phyloP scores from a whole-genome alignment of 2,329 filamentous ascomycete genomes.

The Tolypocladium tropicale region DNA sequence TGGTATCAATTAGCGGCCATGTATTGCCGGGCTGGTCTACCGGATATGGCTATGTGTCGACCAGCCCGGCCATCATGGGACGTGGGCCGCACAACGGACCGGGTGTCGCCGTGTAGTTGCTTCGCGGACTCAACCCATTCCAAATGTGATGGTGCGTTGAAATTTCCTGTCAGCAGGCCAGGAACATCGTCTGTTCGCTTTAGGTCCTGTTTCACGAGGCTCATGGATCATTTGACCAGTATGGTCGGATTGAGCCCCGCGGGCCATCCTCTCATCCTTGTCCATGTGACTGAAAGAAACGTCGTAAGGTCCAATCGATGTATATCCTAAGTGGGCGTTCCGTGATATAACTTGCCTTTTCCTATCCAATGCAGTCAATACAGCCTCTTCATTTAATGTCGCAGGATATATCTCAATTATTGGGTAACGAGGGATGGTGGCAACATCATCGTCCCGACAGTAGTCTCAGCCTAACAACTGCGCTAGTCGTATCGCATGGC shows the following conservation, averaged over 20 bases:
- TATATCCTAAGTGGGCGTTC: conserved; percentile 23
- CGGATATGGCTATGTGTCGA: conserved; percentile 25
- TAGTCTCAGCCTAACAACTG: conserved; percentile 26
- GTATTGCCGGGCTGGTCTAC: conserved; percentile 18
- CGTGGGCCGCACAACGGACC: conserved; percentile 22
- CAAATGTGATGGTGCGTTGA: conserved; percentile 30
- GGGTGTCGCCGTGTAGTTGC: conserved; percentile 23
- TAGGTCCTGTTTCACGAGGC: conserved; percentile 17
- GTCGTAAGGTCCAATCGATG: conserved; percentile 30
- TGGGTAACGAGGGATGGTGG: conserved; percentile 27
- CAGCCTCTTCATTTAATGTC: conserved; percentile 17
- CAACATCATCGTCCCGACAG: conserved; percentile 20
- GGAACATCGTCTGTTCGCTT: conserved; percentile 17
- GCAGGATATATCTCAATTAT: conserved; percentile 17
- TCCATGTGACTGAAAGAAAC: conserved; percentile 25
- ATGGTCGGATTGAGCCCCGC: conserved; percentile 24
- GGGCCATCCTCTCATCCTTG: conserved; percentile 16
- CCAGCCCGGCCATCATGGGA: conserved; percentile 21
- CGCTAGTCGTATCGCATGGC: conserved; percentile 20
- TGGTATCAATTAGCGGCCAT: conserved; percentile 26
- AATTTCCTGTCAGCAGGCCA: conserved; percentile 25
- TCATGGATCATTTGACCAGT: conserved; percentile 21
- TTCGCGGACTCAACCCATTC: conserved; percentile 22
- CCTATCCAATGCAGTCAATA: conserved; percentile 22
- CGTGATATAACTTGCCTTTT: conserved; percentile 21